Percentiles rank a stretch among this genome's conserved stretches.
Evolutionary conservation across 2,329 filamentous ascomycete genomes (phyloP).

Genomic region (Trichoderma atroviride): DNA sequence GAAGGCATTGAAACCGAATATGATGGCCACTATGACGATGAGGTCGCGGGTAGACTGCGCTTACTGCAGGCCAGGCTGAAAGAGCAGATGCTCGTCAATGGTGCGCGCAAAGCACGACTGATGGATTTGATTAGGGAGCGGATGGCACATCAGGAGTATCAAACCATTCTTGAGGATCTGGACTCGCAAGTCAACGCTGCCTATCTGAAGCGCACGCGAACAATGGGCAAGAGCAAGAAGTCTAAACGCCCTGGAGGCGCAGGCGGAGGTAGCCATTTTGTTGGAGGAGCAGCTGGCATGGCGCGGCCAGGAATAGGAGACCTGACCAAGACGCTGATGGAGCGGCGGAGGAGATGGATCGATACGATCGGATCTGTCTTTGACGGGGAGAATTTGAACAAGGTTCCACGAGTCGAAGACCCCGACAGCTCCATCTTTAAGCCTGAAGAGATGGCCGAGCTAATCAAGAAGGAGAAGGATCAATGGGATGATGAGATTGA

Average conservation of each 20-base stretch:
- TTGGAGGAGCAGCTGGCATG: constrained; percentile 63
- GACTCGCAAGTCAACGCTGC: constrained; percentile 93
- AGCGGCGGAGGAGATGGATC: constrained; percentile 85
- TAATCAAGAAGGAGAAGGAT: constrained; percentile 76
- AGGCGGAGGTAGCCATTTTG: constrained; percentile 67
- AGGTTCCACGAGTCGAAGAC: constrained; percentile 69
- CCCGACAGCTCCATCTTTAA: constrained; percentile 73
- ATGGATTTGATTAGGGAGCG: constrained; percentile 86
- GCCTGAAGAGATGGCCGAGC: constrained; percentile 68
- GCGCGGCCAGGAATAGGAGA: constrained; percentile 85
- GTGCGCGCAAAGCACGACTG: constrained; percentile 83
- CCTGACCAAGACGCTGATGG: constrained; percentile 88
- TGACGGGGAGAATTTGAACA: constrained; percentile 74
- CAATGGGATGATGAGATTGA: constrained; percentile 81
- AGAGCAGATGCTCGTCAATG: constrained; percentile 83
- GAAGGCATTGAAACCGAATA: constrained; percentile 72
- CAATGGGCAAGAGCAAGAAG: constrained; percentile 92
- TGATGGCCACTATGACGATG: constrained; percentile 88
- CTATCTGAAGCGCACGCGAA: constrained; percentile 93
- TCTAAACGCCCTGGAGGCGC: constrained; percentile 78
- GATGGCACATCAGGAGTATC: constrained; percentile 96
- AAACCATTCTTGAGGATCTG: constrained; percentile 93
- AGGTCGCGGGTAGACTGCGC: constrained; percentile 86
- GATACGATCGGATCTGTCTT: constrained; percentile 90
- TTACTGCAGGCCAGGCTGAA: constrained; percentile 81